Evolutionary conservation across 148 eudicot genomes (phyloP).

Genomic region (Mesembryanthemum crystallinum): DNA sequence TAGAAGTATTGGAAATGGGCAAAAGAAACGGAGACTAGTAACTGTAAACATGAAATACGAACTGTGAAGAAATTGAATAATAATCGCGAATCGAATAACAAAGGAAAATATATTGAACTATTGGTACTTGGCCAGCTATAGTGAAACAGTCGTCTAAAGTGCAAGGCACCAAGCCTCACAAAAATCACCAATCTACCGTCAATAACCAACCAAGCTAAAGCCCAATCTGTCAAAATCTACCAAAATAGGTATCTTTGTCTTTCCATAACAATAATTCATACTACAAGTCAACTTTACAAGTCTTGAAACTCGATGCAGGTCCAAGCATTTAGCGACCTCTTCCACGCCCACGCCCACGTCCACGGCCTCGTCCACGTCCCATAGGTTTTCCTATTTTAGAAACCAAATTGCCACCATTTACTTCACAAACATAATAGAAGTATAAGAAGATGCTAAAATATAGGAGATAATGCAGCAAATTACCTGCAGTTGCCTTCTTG

Average conservation of each 20-base stretch:
- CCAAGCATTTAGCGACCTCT: constrained; percentile 40
- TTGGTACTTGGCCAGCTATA: too few species aligned
- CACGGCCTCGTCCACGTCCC: constrained; percentile 68
- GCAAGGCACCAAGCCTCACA: neutral
- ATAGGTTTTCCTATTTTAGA: constrained; percentile 38
- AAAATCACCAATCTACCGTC: neutral
- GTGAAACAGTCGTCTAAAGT: too few species aligned
- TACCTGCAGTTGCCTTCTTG: constrained; percentile 68
- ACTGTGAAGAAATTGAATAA: too few species aligned
- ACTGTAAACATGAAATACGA: too few species aligned
- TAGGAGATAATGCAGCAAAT: neutral
- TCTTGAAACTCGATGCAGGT: neutral
- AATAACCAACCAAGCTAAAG: neutral
- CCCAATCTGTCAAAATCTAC: neutral
- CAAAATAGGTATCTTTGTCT: neutral
- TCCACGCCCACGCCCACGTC: constrained; percentile 67
- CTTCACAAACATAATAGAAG: neutral
- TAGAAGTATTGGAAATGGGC: too few species aligned
- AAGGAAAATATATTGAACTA: too few species aligned
- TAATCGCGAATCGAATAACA: too few species aligned
- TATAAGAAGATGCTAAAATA: neutral
- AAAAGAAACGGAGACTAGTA: too few species aligned
- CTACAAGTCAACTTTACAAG: constrained; percentile 8
- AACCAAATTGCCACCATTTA: too few species aligned
- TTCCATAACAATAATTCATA: neutral